A percentile compares a stretch with the other conserved stretches of the same genome.
These are phyloP conservation scores for Ogataea nitratoaversa DNA, from an alignment of 805 yeast species.

Conservation along the genomic window DNA sequence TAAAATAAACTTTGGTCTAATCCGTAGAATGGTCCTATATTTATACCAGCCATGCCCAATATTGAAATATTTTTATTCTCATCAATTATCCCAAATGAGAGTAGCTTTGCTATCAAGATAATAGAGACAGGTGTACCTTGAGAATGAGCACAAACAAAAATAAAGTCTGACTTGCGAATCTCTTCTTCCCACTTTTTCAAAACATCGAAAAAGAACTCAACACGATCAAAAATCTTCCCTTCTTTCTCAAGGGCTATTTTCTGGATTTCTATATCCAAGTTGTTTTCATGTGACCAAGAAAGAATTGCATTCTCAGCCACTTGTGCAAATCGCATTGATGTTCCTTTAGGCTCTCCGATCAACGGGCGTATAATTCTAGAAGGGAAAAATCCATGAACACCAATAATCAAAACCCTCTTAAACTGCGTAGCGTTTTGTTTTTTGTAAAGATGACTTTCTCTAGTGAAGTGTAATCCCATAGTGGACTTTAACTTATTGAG, in stretches of 20 bases:
- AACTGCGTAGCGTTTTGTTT: conserved; percentile 23
- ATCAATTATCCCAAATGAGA: conserved; percentile 53
- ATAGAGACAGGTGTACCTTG: conserved; percentile 95
- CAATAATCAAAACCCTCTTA: conserved; percentile 72
- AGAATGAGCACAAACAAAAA: conserved; percentile 91
- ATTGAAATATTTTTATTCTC: conserved; percentile 55
- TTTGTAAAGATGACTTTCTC: conserved; percentile 17
- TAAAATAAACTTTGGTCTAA: conserved; percentile 78
- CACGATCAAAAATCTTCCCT: conserved; percentile 85
- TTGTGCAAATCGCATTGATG: conserved; percentile 82
- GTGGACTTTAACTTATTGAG: conserved; percentile 12
- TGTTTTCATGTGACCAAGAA: conserved; percentile 55
- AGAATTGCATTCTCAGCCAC: conserved; percentile 81
- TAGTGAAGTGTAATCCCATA: conserved; percentile 12
- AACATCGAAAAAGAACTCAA: conserved; percentile 70
- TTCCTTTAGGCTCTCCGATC: conserved; percentile 95
- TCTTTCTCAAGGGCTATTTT: conserved; percentile 92
- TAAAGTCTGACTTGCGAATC: conserved; percentile 60
- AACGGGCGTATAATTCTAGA: conserved; percentile 77
- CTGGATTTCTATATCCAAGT: conserved; percentile 54
- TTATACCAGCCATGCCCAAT: conserved; percentile 93
- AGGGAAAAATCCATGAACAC: conserved; percentile 97
- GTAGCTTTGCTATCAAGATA: conserved; percentile 66
- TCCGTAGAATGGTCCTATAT: conserved; percentile 91
- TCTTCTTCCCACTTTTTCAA: conserved; percentile 59